A percentile compares a stretch with the other conserved stretches of the same genome.
These are phyloP conservation scores for Carex pumila DNA, from an alignment of 176 grass and related monocot genomes.

Conservation along the genomic window DNA sequence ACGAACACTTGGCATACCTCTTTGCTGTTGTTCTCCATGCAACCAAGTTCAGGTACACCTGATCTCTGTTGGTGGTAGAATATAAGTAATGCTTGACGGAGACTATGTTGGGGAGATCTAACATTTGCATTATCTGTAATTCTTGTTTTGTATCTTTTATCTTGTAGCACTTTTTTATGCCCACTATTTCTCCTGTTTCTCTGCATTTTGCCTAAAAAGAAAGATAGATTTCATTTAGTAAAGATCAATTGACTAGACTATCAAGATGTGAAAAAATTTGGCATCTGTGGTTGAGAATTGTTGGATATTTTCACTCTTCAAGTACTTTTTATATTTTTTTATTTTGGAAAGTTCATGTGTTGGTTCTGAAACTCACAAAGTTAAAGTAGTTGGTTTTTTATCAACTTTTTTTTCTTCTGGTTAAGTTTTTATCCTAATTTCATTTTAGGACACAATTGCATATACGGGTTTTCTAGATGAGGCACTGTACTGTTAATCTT, in stretches of 20 bases:
- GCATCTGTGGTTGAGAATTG: neutral
- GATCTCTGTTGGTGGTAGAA: slow-evolving; percentile 73
- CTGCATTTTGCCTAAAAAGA: slow-evolving; percentile 79
- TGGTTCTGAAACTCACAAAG: neutral
- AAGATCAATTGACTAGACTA: neutral
- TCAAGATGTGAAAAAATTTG: neutral
- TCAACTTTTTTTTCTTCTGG: neutral
- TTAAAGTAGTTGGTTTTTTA: neutral
- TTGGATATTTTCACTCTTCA: neutral
- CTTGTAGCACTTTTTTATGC: slow-evolving; percentile 97
- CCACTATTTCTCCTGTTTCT: slow-evolving; percentile 92
- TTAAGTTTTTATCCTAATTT: neutral
- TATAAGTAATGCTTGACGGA: slow-evolving; percentile 93
- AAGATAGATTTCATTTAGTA: slow-evolving; percentile 5
- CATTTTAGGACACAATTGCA: neutral
- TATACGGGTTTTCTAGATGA: neutral
- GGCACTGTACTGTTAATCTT: neutral
- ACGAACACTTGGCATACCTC: too few species aligned
- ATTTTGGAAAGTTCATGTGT: neutral
- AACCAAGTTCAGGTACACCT: slow-evolving; percentile 95
- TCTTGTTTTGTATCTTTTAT: slow-evolving; percentile 96
- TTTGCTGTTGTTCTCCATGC: too few species aligned
- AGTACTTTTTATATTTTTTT: neutral
- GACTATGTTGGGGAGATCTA: slow-evolving; percentile 94
- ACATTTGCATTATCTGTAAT: slow-evolving; percentile 94